These are phyloP conservation scores for Plasmodium ovale DNA, from an alignment of 169 alveolate genomes.

Conservation along the genomic window DNA sequence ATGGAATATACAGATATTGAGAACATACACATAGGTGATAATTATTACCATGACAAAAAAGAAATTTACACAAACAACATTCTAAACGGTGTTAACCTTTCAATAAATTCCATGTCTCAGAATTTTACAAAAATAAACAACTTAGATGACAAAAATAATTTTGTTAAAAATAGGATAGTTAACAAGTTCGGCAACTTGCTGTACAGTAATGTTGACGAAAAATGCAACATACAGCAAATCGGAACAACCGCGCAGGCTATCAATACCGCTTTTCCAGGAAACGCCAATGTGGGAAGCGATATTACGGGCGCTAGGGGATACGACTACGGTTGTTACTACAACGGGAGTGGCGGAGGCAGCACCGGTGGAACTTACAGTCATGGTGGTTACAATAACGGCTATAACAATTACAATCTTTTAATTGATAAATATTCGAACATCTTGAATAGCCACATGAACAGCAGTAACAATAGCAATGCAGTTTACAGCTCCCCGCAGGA, in stretches of 20 bases:
- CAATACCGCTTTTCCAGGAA: slow-evolving; percentile 3
- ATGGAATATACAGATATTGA: slow-evolving; percentile 64
- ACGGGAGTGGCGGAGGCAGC: not conserved
- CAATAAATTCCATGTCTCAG: slow-evolving; percentile 16
- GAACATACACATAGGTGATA: slow-evolving; percentile 31
- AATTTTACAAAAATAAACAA: slow-evolving; percentile 3
- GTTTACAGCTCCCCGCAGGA: slow-evolving; percentile 10
- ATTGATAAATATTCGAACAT: slow-evolving; percentile 71
- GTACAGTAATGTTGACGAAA: slow-evolving; percentile 19
- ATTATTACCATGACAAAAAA: slow-evolving; percentile 10
- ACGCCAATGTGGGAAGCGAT: not conserved
- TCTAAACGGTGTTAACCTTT: not conserved
- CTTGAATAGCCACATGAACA: slow-evolving; percentile 44
- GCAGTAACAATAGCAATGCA: slow-evolving; percentile 6
- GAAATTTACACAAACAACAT: slow-evolving; percentile 24
- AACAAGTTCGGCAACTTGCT: slow-evolving; percentile 53
- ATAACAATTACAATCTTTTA: slow-evolving; percentile 34
- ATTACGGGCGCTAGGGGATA: not conserved
- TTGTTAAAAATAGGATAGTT: slow-evolving; percentile 42
- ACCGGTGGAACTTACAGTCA: not conserved
- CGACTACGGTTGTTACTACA: not conserved
- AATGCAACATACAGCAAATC: slow-evolving; percentile 9
- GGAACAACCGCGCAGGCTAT: not conserved
- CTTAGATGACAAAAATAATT: slow-evolving; percentile 12
- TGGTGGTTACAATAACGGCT: too few relatives aligned